A percentile compares a stretch with the other conserved stretches of the same genome.
Conservation (phyloP, 2,329 filamentous ascomycete species). For the Colletotrichum spaethianum region DNA sequence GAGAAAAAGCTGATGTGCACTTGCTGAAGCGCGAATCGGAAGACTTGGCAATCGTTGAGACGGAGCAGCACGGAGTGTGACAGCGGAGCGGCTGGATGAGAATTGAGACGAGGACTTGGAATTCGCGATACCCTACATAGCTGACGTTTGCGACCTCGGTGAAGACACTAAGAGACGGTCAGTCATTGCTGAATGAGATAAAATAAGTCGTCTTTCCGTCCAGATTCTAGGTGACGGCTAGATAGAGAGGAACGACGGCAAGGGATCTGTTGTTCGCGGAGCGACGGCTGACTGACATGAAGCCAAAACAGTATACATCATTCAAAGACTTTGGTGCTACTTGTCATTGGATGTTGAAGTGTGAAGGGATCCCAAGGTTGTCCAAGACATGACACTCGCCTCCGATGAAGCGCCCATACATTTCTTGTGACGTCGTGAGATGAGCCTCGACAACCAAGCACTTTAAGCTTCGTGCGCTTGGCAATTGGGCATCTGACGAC, state of each 20-base stretch:
- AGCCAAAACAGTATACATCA: too few species aligned
- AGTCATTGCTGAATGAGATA: not conserved
- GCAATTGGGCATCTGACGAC: too few species aligned
- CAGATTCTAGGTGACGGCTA: not conserved
- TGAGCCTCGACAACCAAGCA: too few species aligned
- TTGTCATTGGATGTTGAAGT: too few species aligned
- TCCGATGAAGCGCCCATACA: too few species aligned
- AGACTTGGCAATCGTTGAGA: not conserved
- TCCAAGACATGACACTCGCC: too few species aligned
- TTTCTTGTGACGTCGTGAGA: too few species aligned
- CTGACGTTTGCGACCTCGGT: not conserved
- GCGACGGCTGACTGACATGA: not conserved
- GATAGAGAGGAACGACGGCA: not conserved
- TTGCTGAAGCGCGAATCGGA: too few species aligned
- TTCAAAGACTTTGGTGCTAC: too few species aligned
- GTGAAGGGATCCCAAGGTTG: too few species aligned
- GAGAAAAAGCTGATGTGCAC: too few species aligned
- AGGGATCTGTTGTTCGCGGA: not conserved
- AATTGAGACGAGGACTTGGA: not conserved
- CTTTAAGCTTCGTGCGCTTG: too few species aligned
- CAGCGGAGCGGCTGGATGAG: not conserved
- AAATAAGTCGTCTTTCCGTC: not conserved
- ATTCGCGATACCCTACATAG: constrained; percentile 26
- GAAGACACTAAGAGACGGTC: not conserved
- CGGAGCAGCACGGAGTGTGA: not conserved